A percentile compares a stretch with the other conserved stretches of the same genome.
Evolutionary conservation across 2,329 filamentous ascomycete species (phyloP).

Genomic region (Chrysoporthe cubensis): DNA sequence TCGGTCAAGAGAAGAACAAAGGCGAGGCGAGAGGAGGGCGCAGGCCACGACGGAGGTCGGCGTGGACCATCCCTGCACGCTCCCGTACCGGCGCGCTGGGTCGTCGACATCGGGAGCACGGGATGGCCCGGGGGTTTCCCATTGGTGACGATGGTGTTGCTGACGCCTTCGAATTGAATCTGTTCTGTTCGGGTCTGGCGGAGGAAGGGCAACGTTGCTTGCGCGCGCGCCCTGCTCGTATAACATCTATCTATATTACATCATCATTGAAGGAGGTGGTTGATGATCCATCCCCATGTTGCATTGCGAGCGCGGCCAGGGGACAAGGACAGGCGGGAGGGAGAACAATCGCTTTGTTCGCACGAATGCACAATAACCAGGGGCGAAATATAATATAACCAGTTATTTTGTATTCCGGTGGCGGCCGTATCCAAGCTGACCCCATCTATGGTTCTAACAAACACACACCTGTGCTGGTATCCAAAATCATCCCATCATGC

Average conservation of each 20-base stretch:
- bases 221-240: background rate
- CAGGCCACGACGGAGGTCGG: constrained; percentile 4
- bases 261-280: background rate
- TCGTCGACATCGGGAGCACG: constrained; percentile 3
- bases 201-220: background rate
- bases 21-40: background rate
- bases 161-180: background rate
- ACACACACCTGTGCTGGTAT: background rate
- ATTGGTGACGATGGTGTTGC: background rate
- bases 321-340: background rate
- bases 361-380: background rate
- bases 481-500: background rate
- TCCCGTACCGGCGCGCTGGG: constrained; percentile 4
- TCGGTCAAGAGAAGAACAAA: background rate
- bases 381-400: background rate
- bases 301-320: background rate
- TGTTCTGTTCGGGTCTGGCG: too few relatives aligned
- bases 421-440: background rate
- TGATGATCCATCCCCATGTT: background rate
- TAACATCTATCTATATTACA: background rate
- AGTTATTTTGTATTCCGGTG: background rate
- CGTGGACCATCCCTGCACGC: constrained; percentile 3
- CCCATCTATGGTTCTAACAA: background rate
- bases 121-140: background rate
- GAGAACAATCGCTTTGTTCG: too few relatives aligned